Evolutionary conservation across 306 rosid species (phyloP), one percentile per base, ranked within the genome.

Genomic region (Amphicarpaea edgeworthii): DNA sequence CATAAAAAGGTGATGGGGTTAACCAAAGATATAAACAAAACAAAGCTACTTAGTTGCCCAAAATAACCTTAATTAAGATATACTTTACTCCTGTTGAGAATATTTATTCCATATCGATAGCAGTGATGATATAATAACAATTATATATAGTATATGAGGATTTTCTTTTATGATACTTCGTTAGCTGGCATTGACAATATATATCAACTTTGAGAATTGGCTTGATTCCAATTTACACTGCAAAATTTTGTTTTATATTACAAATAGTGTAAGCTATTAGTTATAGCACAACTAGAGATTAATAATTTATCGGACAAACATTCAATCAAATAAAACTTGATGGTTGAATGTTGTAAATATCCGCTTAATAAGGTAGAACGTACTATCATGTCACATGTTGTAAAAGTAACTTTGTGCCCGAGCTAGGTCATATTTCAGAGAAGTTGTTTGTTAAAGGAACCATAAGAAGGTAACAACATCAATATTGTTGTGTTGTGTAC

Each of bases 391-490:
- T 6, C 21, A 12, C 28, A 4, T 15, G 4, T n/a, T 51, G 30
- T 40, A 70, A 79, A 41, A 20, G 41, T 55, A 43, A 28, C 26
- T 42, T 17, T 45, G 34, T 46, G 46, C 7, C 17, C 50, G 37
- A 78, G n/a, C n/a, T n/a, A n/a, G 62, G 74, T 73, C 75, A 54
- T 46, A 37, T 75, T 66, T 78, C 57, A 32, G 43, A 34, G 76
- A 68, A 55, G 78, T 47, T 69, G 73, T 65, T 66, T 72, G 64
- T 72, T 51, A 58, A 73, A 77, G 72, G 41, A 49, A 78, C 54
- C 50, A 45, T 51, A 57, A 60, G 70, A 71, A 26, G 49, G 54
- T 78, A 73, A 59, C 57, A 69, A 60, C 54, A 55, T 20, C 57
- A 69, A 60, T 46, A 55, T 20, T 40, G 47, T 73, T 10, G 46